Evolutionary conservation across 495 filamentous ascomycete species (phyloP).

Genomic region (Aspergillus panamensis): DNA sequence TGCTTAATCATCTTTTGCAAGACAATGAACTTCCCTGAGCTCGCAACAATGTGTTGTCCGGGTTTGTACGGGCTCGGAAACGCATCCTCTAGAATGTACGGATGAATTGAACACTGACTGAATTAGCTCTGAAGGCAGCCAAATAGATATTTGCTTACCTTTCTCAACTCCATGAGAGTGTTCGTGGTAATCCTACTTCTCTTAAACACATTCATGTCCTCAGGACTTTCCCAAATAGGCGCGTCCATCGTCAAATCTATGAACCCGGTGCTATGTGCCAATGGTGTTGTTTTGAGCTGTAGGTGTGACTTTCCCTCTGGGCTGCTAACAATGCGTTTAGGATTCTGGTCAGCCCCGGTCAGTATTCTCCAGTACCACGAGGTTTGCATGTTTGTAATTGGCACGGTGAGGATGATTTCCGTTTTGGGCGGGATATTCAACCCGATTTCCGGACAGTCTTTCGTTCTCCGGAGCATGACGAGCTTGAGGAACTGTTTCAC

Average conservation of each 20-base stretch:
- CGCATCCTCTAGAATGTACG: slow-evolving; percentile 47
- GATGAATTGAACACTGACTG: slow-evolving; percentile 55
- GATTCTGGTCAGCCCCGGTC: slow-evolving; percentile 49
- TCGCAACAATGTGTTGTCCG: slow-evolving; percentile 47
- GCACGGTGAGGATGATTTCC: slow-evolving; percentile 58
- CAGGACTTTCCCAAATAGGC: not conserved
- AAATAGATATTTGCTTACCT: slow-evolving; percentile 26
- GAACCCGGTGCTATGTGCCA: not conserved
- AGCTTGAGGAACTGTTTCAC: slow-evolving; percentile 52
- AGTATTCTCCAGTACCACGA: slow-evolving; percentile 60
- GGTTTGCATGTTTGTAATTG: slow-evolving; percentile 58
- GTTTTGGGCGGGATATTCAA: slow-evolving; percentile 57
- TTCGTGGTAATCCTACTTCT: slow-evolving; percentile 33
- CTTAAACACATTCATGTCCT: not conserved
- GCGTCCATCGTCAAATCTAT: not conserved
- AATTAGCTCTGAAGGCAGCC: not conserved
- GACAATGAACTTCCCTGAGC: slow-evolving; percentile 63
- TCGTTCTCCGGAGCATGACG: slow-evolving; percentile 63
- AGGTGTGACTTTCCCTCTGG: not conserved
- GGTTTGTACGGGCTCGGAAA: slow-evolving; percentile 5
- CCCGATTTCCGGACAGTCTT: slow-evolving; percentile 55
- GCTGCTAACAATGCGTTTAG: not conserved
- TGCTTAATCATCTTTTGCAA: slow-evolving; percentile 58
- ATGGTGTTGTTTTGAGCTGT: not conserved
- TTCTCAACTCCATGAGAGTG: slow-evolving; percentile 61